Conservation (phyloP, 805 yeast genomes). For the Hanseniaspora nectarophila region DNA sequence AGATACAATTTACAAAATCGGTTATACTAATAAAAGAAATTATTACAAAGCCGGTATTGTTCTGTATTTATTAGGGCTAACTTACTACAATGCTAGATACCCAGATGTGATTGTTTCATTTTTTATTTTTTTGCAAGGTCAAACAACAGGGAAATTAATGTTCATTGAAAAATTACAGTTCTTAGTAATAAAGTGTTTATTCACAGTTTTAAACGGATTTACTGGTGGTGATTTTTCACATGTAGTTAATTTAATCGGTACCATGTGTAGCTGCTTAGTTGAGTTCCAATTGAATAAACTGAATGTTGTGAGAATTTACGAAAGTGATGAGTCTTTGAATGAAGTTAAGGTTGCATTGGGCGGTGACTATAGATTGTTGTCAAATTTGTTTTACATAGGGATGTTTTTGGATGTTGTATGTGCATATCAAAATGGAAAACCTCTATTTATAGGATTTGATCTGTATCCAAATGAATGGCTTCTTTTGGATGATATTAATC, state of each 20-base stretch:
- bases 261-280: constrained; percentile 18
- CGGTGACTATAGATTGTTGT: constrained; percentile 20
- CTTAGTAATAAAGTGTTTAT: constrained; percentile 20
- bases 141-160: constrained; percentile 22
- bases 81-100: constrained; percentile 15
- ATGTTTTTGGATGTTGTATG: constrained; percentile 21
- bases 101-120: constrained; percentile 22
- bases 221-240: constrained; percentile 24
- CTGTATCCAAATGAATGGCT: constrained; percentile 15
- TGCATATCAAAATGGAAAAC: constrained; percentile 23
- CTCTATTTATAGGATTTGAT: constrained; percentile 15
- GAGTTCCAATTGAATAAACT: constrained; percentile 22
- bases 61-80: constrained; percentile 19
- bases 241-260: constrained; percentile 16
- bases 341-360: constrained; percentile 8
- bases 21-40: constrained; percentile 19
- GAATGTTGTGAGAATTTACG: constrained; percentile 18
- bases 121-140: constrained; percentile 22
- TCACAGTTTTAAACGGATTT: constrained; percentile 8
- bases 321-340: constrained; percentile 14
- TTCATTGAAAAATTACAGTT: constrained; percentile 26
- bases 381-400: constrained; percentile 24
- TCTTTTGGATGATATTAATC: neutral
- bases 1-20: neutral
- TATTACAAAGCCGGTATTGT: constrained; percentile 25